These are phyloP conservation scores for Lactifluus rugatus DNA, from an alignment of 768 basidiomycete species.

Conservation along the genomic window DNA sequence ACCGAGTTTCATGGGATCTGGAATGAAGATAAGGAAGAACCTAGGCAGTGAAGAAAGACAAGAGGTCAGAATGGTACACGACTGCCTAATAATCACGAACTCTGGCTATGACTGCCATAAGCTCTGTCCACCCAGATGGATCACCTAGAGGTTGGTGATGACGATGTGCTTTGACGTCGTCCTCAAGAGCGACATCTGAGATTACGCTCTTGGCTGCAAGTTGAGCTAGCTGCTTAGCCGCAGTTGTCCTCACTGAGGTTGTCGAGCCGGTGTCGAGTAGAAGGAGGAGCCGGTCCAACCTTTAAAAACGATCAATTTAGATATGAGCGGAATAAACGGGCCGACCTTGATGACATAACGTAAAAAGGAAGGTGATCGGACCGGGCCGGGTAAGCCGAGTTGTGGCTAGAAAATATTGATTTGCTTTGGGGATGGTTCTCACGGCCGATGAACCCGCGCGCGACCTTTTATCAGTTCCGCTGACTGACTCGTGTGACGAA, in stretches of 20 bases:
- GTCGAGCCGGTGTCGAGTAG: slow-evolving; percentile 95
- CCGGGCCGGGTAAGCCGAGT: slow-evolving; percentile 41
- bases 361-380: slow-evolving; percentile 39
- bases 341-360: slow-evolving; percentile 71
- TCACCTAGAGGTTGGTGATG: slow-evolving; percentile 52
- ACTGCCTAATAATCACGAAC: slow-evolving; percentile 34
- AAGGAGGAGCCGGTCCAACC: slow-evolving; percentile 94
- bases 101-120: slow-evolving; percentile 83
- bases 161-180: slow-evolving; percentile 58
- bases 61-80: neutral
- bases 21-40: slow-evolving; percentile 88
- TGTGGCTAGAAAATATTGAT: slow-evolving; percentile 32
- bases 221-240: slow-evolving; percentile 91
- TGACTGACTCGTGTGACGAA: slow-evolving; percentile 18
- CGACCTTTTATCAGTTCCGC: slow-evolving; percentile 21
- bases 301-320: slow-evolving; percentile 26
- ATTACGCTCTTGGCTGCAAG: slow-evolving; percentile 80
- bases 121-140: slow-evolving; percentile 78
- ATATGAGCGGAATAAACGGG: slow-evolving; percentile 14
- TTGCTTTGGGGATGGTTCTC: slow-evolving; percentile 34
- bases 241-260: slow-evolving; percentile 81
- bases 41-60: slow-evolving; percentile 30
- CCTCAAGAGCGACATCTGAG: slow-evolving; percentile 71
- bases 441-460: slow-evolving; percentile 24
- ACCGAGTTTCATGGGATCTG: slow-evolving; percentile 85